Evolutionary conservation across 108 stramenopile genomes (phyloP).

Genomic region (Pseudonitzschia delicatissima): DNA sequence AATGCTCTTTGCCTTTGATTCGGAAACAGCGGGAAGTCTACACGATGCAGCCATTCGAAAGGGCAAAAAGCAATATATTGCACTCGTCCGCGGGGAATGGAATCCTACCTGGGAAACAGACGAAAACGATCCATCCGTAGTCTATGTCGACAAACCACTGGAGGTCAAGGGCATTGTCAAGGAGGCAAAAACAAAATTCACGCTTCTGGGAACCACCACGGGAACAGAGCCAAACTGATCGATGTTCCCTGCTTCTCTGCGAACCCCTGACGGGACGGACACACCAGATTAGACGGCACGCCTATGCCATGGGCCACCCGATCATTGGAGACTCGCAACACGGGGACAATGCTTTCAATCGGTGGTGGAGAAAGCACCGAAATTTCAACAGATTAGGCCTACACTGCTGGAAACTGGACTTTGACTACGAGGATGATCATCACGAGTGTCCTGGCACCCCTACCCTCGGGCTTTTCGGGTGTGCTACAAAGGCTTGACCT

Average conservation of each 20-base stretch:
- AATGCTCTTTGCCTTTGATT: conserved; percentile 58
- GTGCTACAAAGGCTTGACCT: background rate
- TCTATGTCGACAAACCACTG: conserved; percentile 25
- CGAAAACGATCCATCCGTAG: conserved; percentile 21
- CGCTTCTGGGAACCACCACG: conserved; percentile 14
- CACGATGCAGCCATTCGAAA: conserved; percentile 39
- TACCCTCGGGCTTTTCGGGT: background rate
- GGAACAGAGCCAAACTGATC: conserved; percentile 16
- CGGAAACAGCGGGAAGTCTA: conserved; percentile 38
- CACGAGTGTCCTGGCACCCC: conserved; percentile 5
- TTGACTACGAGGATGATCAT: conserved; percentile 24
- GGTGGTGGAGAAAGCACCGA: conserved; percentile 60
- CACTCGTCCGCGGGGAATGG: conserved; percentile 63
- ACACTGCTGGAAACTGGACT: conserved; percentile 60
- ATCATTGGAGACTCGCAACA: conserved; percentile 76
- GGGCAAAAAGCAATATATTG: conserved; percentile 58
- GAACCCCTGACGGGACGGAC: conserved; percentile 53
- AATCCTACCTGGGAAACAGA: background rate
- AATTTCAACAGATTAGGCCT: conserved; percentile 53
- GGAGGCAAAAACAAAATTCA: conserved; percentile 45
- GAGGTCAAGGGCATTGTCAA: conserved; percentile 25
- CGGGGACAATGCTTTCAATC: conserved; percentile 65
- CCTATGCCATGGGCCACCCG: conserved; percentile 44
- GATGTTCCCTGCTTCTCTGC: conserved; percentile 44
- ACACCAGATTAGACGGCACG: conserved; percentile 69